These are phyloP conservation scores for Discostella stelligera DNA, from an alignment of 352 stramenopile genomes.

Conservation along the genomic window DNA sequence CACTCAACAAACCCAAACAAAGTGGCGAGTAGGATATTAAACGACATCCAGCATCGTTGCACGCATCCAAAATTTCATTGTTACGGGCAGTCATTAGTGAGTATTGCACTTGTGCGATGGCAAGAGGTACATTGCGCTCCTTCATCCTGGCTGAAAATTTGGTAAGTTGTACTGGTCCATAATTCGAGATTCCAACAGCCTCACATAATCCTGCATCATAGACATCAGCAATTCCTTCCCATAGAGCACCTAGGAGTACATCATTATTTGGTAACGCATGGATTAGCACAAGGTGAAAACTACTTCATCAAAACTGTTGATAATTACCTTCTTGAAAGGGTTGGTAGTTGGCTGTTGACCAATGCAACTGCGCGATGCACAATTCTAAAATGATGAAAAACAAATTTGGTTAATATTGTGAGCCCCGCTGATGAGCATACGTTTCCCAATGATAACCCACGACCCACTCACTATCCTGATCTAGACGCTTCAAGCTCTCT, in stretches of 20 bases:
- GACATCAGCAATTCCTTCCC: conserved; percentile 78
- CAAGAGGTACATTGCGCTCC: conserved; percentile 70
- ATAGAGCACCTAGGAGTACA: conserved; percentile 72
- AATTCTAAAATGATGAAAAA: conserved; percentile 51
- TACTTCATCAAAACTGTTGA: neutral
- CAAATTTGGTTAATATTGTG: neutral
- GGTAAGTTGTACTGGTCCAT: conserved; percentile 75
- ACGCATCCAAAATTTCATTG: conserved; percentile 74
- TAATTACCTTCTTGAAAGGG: conserved; percentile 66
- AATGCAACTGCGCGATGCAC: conserved; percentile 82
- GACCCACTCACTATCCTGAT: conserved; percentile 53
- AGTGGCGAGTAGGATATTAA: conserved; percentile 83
- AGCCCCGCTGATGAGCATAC: neutral
- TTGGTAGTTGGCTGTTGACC: conserved; percentile 80
- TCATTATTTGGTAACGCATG: neutral
- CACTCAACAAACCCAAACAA: conserved; percentile 80
- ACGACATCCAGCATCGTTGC: conserved; percentile 68
- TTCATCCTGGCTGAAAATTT: conserved; percentile 63
- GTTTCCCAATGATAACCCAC: neutral
- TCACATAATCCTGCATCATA: conserved; percentile 73
- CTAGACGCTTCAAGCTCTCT: conserved; percentile 72
- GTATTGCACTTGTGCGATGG: conserved; percentile 83
- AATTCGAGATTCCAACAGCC: conserved; percentile 83
- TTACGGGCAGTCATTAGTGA: conserved; percentile 75
- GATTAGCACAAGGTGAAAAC: neutral